A percentile compares a stretch with the other conserved stretches of the same genome.
Conservation (phyloP, 306 rosid species). For the Hippophae tibetana region DNA sequence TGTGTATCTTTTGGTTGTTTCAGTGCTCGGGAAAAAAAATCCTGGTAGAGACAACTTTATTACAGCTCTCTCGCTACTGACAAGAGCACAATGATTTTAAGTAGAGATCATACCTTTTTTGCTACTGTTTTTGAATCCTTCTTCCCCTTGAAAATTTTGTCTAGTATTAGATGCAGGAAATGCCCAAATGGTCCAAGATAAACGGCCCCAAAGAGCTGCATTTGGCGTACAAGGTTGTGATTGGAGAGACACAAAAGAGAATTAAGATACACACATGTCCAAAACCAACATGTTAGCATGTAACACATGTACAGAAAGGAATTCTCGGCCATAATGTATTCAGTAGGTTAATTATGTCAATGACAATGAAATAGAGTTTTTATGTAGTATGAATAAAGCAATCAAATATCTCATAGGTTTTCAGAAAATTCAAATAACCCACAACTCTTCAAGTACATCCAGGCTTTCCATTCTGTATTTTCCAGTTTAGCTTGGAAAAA, state of each 20-base stretch:
- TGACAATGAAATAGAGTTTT: background rate
- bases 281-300: constrained; percentile 1
- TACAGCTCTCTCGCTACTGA: constrained; percentile 3
- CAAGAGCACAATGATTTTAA: constrained; percentile 4
- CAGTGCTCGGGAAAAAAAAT: constrained; percentile 2
- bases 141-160: constrained; percentile 86
- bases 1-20: background rate
- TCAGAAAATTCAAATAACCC: too few relatives aligned
- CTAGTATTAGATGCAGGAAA: constrained; percentile 53
- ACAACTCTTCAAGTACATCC: too few relatives aligned
- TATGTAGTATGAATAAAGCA: background rate
- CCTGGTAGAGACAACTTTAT: background rate
- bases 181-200: constrained; percentile 96
- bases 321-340: background rate
- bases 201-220: constrained; percentile 81
- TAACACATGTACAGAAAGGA: background rate
- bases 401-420: too few relatives aligned
- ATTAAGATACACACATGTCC: background rate
- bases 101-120: constrained; percentile 53
- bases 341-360: background rate
- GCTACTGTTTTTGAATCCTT: constrained; percentile 78
- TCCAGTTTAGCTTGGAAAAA: too few relatives aligned
- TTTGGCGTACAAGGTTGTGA: constrained; percentile 1
- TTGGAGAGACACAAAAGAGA: background rate
- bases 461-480: too few relatives aligned